Base-by-base conservation (phyloP, 768 basidiomycete species). In the Auriscalpium microsporum region DNA sequence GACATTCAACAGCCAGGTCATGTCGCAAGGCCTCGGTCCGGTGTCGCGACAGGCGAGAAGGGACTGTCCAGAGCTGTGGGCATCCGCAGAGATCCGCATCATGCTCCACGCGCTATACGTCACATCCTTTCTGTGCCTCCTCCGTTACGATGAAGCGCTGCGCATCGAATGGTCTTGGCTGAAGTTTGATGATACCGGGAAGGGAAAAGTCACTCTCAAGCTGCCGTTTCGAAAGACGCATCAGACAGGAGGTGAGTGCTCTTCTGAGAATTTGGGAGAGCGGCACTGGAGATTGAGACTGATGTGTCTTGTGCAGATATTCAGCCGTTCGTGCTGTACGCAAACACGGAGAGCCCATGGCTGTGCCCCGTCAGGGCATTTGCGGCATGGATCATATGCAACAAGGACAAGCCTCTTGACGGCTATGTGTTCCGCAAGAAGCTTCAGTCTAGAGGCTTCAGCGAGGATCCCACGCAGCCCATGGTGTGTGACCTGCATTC, bases 61-160 rank as follows among this genome's bases (percentile, higher is more conserved):
- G 4, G 1, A 53, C 57, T 8, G 14, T 55, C 9, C 45, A 45
- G 13, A 42, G 38, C 9, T 23, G 1, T 67, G 65, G 64, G 65
- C 54, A 17, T 64, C 64, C 1, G 54, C 23, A 6, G 38, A 42
- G 9, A 35, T 63, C 48, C 63, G 60, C 1, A 53, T 57, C n/a
- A 67, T 67, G 65, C 54, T 65, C 6, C 48, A 64, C 3, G 38
- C 54, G 2, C 48, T n/a, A 62, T 63, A 65, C 48, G 38, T 54
- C 10, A 34, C 58, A 33, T 56, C 64, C 7, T 58, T 67, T 47
- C 52, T 64, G 11, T 61, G 64, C 42, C 58, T 67, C 7, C 58
- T 67, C 10, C 59, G 63, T 4, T 65, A 58, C 45, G 63, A 67
- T 17, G 64, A 67, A 52, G 63, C 57, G 1, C 57, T 67, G 7